Conservation (phyloP, 2,329 filamentous ascomycete species). For the Phialemoniopsis sp. region DNA sequence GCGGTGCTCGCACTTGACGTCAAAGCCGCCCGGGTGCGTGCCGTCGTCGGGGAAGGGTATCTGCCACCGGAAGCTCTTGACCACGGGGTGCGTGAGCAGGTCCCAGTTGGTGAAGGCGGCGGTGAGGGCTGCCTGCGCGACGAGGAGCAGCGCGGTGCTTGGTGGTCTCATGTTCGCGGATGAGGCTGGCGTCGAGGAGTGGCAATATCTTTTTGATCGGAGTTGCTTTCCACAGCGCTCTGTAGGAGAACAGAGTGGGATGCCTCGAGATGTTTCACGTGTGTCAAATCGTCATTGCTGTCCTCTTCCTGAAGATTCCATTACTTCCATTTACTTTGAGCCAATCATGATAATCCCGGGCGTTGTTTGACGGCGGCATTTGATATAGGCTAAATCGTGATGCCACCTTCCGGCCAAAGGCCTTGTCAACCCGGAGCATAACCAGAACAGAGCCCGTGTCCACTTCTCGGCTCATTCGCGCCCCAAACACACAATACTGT, state of each 20-base stretch:
- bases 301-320: not conserved
- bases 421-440: not conserved
- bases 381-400: not conserved
- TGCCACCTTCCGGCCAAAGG: not conserved
- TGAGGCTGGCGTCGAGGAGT: not conserved
- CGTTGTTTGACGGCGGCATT: not conserved
- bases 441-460: not conserved
- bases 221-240: no score
- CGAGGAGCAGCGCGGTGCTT: no score
- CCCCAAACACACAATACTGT: no score
- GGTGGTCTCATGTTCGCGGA: not conserved
- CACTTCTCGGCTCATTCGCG: not conserved
- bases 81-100: conserved; percentile 17
- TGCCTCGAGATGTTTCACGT: no score
- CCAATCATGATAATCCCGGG: not conserved
- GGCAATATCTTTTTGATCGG: no score
- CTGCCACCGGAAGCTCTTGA: conserved; percentile 21
- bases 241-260: not conserved
- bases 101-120: conserved; percentile 19
- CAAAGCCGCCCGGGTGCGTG: conserved; percentile 19
- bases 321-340: not conserved
- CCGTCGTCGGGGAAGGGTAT: conserved; percentile 23
- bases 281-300: not conserved
- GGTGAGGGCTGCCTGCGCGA: not conserved
- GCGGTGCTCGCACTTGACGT: conserved; percentile 18